Evolutionary conservation across 140 eudicot genomes (phyloP), one percentile per base, ranked within the genome.

Genomic region (Erigeron philadelphicus): DNA sequence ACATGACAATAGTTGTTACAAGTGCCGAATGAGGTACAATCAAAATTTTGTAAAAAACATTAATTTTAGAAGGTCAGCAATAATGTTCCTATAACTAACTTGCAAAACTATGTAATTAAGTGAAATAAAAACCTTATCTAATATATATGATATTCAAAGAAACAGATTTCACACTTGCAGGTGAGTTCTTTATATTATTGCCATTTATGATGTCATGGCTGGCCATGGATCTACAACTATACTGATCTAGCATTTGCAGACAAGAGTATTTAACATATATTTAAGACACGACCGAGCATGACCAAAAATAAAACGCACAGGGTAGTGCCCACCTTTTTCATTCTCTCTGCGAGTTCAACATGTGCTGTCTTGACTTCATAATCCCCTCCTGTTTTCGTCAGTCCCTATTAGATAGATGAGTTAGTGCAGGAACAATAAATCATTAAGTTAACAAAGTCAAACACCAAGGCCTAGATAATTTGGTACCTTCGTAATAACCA

Each of bases 291-390:
- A 67, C 43, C 7, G 59, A 11, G 38, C 11, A 47, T 42, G 76
- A 12, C 38, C 38, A 76, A 59, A 61, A 25, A 71, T 59, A 59
- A 71, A 63, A 46, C 23, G 31, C 12, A 21, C 21, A 61, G 64
- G 75, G 7, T 35, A 38, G 19, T 55, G 58, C 87, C 18, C 67
- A 89, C 98, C 94, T 93, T 93, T 19, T 96, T 90, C 98, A 93
- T 93, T 25, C 98, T 88, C 71, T 93, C 98, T 17, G 98, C 98
- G 74, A 93, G 96, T 78, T 93, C 96, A 74, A 89, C 96, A 77
- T 93, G 98, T 81, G 98, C 98, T 61, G 98, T 82, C 78, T 93
- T 93, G 5, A 83, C 90, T 81, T 85, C 96, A 83, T 93, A 93
- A 79, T 93, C 85, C 47, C 89, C 96, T 74, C 98, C 98, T 52